Evolutionary conservation across 2,329 filamentous ascomycete species (phyloP), one percentile per base, ranked within the genome.

Genomic region (Trichoderma semiorbis): DNA sequence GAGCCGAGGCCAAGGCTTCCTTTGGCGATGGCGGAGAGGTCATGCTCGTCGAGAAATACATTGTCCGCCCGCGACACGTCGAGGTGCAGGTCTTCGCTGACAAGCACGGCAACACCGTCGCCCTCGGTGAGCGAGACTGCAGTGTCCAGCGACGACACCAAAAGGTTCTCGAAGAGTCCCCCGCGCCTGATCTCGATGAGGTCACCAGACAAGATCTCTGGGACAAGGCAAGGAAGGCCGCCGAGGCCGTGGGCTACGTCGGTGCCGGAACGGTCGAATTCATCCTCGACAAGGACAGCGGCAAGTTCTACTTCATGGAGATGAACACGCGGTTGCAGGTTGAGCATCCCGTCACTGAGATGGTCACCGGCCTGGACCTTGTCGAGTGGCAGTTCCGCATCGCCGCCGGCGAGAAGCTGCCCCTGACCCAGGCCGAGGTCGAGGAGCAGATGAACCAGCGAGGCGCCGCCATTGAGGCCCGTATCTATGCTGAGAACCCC

Each of bases 401-500:
- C 43, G 88, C 87, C 3, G 86, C 85, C 8, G 86, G 88, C 36
- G 88, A 90, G 81, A 83, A 81, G 75, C 80, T 90, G 68, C 88
- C 88, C 3, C 78, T 90, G 73, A 86, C 84, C 1, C 88, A 90
- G 75, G 83, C 83, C 34, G 83, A 89, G 77, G 92, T 98, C 57
- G 93, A 95, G 61, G 89, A 81, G 55, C 87, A 90, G 74, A 98
- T 99, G 80, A 85, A 86, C 39, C 86, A 87, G 75, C 87, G 90
- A 60, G 96, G 96, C 2, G 93, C 95, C 77, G 96, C 95, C 12
- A 97, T 99, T 73, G 96, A 99, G 84, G 95, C 95, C 18, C 89
- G 96, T 72, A 97, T 99, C 76, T 99, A 99, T 80, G 96, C 96
- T 10, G 96, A 99, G 81, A 97, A 95, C 78, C 96, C 96, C 1